These are phyloP conservation scores for Fomitopsis palustris DNA, from an alignment of 1,284 basidiomycete genomes.

Conservation along the genomic window DNA sequence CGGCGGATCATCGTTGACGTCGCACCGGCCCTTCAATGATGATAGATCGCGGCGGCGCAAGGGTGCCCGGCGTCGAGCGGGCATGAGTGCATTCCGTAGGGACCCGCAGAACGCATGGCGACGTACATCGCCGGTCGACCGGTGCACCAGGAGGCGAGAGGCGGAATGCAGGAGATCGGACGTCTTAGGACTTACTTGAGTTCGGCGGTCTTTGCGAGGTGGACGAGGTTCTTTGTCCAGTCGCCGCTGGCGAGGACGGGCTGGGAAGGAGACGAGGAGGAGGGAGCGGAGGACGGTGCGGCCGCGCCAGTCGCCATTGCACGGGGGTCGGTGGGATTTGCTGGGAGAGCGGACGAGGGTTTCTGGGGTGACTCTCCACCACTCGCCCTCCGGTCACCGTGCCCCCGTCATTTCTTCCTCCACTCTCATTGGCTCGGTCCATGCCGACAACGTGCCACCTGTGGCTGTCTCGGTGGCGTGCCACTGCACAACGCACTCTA, in stretches of 20 bases:
- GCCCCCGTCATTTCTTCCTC: constrained; percentile 4
- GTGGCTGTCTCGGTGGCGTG: background rate
- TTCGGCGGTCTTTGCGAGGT: constrained; percentile 78
- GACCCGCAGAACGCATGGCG: background rate
- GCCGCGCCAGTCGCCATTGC: constrained; percentile 21
- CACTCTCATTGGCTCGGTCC: background rate
- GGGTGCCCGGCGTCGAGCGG: background rate
- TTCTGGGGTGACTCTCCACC: constrained; percentile 18
- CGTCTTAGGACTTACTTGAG: constrained; percentile 70
- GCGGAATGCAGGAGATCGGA: background rate
- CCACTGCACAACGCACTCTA: no score
- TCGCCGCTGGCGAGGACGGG: constrained; percentile 72
- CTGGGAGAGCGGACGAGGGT: constrained; percentile 19
- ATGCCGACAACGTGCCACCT: background rate
- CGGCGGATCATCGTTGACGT: background rate
- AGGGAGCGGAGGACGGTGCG: constrained; percentile 12
- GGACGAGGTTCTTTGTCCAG: constrained; percentile 80
- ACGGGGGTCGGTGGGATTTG: constrained; percentile 14
- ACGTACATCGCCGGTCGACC: background rate
- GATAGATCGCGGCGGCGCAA: background rate
- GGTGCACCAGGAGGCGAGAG: background rate
- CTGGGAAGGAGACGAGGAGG: constrained; percentile 19
- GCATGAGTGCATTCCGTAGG: background rate
- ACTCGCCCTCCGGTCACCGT: constrained; percentile 23
- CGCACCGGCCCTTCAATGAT: background rate